These are phyloP conservation scores for Alternaria viburni DNA, from an alignment of 2,329 filamentous ascomycete species.

Conservation along the genomic window DNA sequence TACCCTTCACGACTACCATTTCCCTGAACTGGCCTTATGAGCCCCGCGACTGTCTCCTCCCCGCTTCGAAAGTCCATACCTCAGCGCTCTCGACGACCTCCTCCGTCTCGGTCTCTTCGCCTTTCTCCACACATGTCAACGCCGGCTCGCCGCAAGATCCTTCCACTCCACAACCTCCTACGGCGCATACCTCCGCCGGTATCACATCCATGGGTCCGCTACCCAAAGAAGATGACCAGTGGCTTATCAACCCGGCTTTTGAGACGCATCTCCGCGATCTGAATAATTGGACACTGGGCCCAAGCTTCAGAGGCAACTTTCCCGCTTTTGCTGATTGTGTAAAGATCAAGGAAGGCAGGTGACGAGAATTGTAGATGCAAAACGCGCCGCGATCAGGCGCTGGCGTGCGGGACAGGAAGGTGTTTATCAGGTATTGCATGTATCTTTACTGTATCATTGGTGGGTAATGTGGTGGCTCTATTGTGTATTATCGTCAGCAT, in stretches of 20 bases:
- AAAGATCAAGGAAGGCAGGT: conserved; percentile 41
- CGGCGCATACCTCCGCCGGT: conserved; percentile 23
- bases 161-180: conserved; percentile 27
- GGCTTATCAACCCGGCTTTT: conserved; percentile 85
- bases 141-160: conserved; percentile 35
- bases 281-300: conserved; percentile 82
- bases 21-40: conserved; percentile 87
- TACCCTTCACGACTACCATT: conserved; percentile 78
- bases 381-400: background rate
- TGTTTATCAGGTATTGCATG: conserved; percentile 5
- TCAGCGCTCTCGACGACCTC: conserved; percentile 31
- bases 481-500: conserved; percentile 13
- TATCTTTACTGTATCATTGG: conserved; percentile 1
- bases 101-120: conserved; percentile 31
- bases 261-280: conserved; percentile 77
- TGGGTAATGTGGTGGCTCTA: background rate
- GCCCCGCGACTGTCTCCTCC: conserved; percentile 69
- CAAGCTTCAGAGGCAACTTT: conserved; percentile 69
- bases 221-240: conserved; percentile 59
- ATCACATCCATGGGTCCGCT: conserved; percentile 12
- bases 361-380: conserved; percentile 17
- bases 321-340: conserved; percentile 58
- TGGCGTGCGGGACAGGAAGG: conserved; percentile 3
- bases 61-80: conserved; percentile 45
- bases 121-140: conserved; percentile 40